Evolutionary conservation across 768 basidiomycete genomes (phyloP).

Genomic region (Termitomyces sp.): DNA sequence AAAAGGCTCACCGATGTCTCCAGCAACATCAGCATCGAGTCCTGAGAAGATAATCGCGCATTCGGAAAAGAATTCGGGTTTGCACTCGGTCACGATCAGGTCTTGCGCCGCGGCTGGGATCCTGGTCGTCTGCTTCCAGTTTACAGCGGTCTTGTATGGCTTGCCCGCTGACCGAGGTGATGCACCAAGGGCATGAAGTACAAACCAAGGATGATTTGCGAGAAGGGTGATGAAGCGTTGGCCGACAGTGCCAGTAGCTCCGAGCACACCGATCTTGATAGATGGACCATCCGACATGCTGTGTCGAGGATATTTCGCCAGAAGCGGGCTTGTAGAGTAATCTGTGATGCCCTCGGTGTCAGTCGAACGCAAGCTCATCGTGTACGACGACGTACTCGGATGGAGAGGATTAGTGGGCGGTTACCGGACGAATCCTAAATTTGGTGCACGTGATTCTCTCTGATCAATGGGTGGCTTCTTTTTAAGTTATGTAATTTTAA

Average conservation of each 20-base stretch:
- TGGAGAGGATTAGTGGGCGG: background rate
- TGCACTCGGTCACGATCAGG: slow-evolving; percentile 72
- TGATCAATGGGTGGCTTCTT: background rate
- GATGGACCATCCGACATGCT: slow-evolving; percentile 27
- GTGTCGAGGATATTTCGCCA: slow-evolving; percentile 28
- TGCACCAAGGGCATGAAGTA: slow-evolving; percentile 82
- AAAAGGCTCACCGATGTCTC: slow-evolving; percentile 73
- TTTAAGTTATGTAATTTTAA: too few species aligned
- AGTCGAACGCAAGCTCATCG: slow-evolving; percentile 16
- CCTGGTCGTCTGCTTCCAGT: slow-evolving; percentile 83
- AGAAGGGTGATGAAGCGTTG: slow-evolving; percentile 93
- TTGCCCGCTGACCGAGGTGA: slow-evolving; percentile 86
- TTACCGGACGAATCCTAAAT: background rate
- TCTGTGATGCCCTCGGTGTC: slow-evolving; percentile 17
- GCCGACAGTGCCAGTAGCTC: slow-evolving; percentile 92
- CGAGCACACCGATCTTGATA: slow-evolving; percentile 66
- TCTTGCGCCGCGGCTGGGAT: slow-evolving; percentile 63
- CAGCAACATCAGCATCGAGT: slow-evolving; percentile 92
- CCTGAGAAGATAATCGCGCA: slow-evolving; percentile 92
- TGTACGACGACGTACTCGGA: slow-evolving; percentile 6
- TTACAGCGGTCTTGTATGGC: slow-evolving; percentile 62
- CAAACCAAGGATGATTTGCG: slow-evolving; percentile 85
- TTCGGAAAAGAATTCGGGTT: slow-evolving; percentile 67
- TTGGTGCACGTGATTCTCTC: slow-evolving; percentile 9
- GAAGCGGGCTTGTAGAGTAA: slow-evolving; percentile 21